Evolutionary conservation across 2,329 filamentous ascomycete species (phyloP).

Genomic region (Botrytis galanthina): DNA sequence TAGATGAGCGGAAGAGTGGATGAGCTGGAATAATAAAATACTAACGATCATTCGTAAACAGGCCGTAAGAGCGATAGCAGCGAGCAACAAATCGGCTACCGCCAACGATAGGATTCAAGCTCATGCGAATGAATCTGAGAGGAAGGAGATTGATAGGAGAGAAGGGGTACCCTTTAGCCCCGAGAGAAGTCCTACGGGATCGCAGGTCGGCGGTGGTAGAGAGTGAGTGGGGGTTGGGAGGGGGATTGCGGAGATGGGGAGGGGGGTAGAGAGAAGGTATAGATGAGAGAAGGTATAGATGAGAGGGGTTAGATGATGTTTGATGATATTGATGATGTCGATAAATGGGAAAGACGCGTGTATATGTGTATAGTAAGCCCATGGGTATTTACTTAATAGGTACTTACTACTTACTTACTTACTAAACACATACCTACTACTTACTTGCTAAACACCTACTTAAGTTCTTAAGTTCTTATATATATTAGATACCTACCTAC

Average conservation of each 20-base stretch:
- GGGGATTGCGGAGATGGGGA: neutral
- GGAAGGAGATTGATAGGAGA: neutral
- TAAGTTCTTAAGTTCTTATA: no score
- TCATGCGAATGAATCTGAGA: neutral
- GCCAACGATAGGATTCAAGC: neutral
- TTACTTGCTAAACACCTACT: neutral
- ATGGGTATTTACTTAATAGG: no score
- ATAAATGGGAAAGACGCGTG: no score
- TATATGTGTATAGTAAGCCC: neutral
- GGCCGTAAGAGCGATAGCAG: conserved; percentile 15
- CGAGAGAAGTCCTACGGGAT: neutral
- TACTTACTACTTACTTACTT: no score
- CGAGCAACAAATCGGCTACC: neutral
- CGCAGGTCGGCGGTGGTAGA: neutral
- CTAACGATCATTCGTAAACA: neutral
- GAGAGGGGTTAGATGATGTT: neutral
- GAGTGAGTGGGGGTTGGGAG: neutral
- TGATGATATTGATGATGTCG: no score
- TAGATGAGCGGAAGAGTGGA: no score
- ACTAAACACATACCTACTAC: neutral
- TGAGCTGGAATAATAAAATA: neutral
- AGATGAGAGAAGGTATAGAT: neutral
- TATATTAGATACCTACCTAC: no score
- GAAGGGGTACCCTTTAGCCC: neutral
- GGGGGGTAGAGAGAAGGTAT: neutral